Conservation (phyloP, 2,329 filamentous ascomycete species). For the Neopestalotiopsis clavispora region DNA sequence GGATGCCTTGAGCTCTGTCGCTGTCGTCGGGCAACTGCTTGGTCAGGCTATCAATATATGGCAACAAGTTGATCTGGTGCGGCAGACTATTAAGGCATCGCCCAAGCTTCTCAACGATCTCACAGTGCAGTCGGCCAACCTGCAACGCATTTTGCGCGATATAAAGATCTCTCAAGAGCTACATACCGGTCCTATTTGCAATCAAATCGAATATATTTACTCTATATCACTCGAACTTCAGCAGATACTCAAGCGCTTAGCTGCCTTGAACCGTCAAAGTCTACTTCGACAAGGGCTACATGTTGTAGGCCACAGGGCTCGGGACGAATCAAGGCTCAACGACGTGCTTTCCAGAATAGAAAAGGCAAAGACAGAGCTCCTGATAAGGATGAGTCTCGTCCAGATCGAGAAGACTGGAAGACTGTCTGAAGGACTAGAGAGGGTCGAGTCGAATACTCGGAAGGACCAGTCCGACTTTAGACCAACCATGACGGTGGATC, state of each 20-base stretch:
- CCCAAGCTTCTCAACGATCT: conserved; percentile 6
- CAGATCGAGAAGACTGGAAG: not conserved
- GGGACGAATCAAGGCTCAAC: conserved; percentile 4
- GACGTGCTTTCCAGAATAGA: not conserved
- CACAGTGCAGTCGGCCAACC: conserved; percentile 3
- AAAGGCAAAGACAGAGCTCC: not conserved
- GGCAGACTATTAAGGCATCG: conserved; percentile 9
- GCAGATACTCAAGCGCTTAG: not conserved
- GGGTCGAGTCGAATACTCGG: not conserved
- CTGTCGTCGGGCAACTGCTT: conserved; percentile 11
- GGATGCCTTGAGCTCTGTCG: conserved; percentile 10
- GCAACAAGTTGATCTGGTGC: conserved; percentile 14
- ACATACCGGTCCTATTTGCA: not conserved
- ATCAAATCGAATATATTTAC: conserved; percentile 5
- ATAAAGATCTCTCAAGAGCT: conserved; percentile 4
- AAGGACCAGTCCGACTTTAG: not conserved
- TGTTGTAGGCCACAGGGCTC: not conserved
- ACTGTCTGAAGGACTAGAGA: not conserved
- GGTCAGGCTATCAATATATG: conserved; percentile 11
- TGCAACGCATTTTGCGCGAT: conserved; percentile 6
- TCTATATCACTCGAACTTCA: not conserved
- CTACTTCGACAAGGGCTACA: not conserved
- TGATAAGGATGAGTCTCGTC: conserved; percentile 1
- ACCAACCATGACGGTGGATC: not conserved
- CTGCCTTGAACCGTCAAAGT: conserved; percentile 1